Conservation (phyloP, 768 basidiomycete genomes). For the Phylloporus sp. region DNA sequence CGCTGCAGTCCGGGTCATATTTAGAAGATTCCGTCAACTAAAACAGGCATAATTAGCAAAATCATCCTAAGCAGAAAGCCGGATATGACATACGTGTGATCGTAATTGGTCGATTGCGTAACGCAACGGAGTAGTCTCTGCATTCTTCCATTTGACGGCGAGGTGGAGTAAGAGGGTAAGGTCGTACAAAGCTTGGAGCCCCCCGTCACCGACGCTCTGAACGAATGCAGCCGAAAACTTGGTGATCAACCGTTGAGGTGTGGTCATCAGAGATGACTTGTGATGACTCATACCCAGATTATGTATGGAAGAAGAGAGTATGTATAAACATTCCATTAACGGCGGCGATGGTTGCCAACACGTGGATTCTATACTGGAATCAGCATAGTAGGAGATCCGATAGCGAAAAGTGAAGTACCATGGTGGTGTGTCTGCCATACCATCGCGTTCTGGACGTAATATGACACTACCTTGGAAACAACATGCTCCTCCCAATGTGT, state of each 20-base stretch:
- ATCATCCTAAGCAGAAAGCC: background rate
- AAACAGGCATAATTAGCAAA: slow-evolving; percentile 4
- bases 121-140: slow-evolving; percentile 21
- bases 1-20: slow-evolving; percentile 26
- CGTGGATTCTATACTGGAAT: slow-evolving; percentile 15
- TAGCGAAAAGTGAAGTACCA: slow-evolving; percentile 10
- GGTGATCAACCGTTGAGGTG: slow-evolving; percentile 39
- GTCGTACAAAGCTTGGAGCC: slow-evolving; percentile 40
- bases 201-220: slow-evolving; percentile 31
- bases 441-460: slow-evolving; percentile 14
- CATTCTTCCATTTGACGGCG: slow-evolving; percentile 29
- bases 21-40: slow-evolving; percentile 14
- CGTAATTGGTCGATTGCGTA: slow-evolving; percentile 23
- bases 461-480: slow-evolving; percentile 28
- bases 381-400: slow-evolving; percentile 8
- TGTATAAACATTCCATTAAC: slow-evolving; percentile 52
- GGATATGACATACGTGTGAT: slow-evolving; percentile 25
- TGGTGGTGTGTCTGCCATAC: background rate
- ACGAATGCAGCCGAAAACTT: slow-evolving; percentile 33
- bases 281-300: slow-evolving; percentile 49
- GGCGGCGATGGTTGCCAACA: slow-evolving; percentile 46
- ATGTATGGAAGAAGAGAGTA: slow-evolving; percentile 51
- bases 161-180: slow-evolving; percentile 47
- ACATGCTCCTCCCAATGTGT: slow-evolving; percentile 50
- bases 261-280: slow-evolving; percentile 30